Conservation (phyloP, 331 rosid genomes). For the Rhamnella rubrinervis region DNA sequence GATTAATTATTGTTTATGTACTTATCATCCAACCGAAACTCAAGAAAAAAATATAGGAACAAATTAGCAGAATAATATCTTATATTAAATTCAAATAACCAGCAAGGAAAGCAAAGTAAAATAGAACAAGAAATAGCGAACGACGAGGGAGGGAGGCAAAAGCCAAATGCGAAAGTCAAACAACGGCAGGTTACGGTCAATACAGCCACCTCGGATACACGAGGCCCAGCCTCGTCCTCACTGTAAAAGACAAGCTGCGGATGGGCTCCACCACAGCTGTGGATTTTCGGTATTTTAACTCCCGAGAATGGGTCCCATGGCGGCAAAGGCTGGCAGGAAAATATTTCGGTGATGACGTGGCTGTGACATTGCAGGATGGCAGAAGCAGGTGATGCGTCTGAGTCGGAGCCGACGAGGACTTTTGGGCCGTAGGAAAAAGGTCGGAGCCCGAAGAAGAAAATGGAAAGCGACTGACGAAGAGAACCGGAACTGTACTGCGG, state of each 20-base stretch:
- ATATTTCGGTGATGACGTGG: neutral
- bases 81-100: neutral
- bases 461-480: neutral
- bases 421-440: no score
- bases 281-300: no score
- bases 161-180: neutral
- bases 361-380: neutral
- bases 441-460: no score
- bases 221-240: slow-evolving; percentile 23
- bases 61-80: no score
- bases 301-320: neutral
- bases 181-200: neutral
- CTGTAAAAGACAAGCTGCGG: slow-evolving; percentile 3
- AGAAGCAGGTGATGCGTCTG: neutral
- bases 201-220: slow-evolving; percentile 38
- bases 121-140: neutral
- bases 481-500: no score
- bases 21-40: no score
- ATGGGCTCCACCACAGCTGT: neutral
- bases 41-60: no score
- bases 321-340: neutral
- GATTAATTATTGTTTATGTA: no score
- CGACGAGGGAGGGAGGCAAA: neutral
- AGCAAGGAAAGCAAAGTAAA: neutral
- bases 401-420: slow-evolving; percentile 26